These are phyloP conservation scores for Pelargonium cotyledonis DNA, from an alignment of 441 rosid species.

Conservation along the genomic window DNA sequence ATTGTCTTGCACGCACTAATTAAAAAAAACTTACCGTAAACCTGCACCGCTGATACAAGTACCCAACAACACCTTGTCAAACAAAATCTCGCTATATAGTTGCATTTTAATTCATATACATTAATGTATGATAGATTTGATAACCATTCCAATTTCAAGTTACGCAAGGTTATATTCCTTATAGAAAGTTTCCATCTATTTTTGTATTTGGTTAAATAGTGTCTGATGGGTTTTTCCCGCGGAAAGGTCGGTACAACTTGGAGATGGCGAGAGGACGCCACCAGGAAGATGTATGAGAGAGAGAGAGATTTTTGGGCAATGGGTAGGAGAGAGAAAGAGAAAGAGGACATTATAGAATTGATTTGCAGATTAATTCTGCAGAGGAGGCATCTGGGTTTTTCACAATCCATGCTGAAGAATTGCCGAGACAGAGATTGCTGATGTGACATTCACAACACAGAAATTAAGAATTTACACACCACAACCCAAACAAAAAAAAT, in stretches of 20 bases:
- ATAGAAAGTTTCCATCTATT: background rate
- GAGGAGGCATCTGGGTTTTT: background rate
- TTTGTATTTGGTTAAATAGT: background rate
- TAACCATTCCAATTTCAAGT: too few species aligned
- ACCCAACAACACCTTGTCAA: too few species aligned
- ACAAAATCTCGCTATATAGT: too few species aligned
- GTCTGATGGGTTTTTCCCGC: slow-evolving; percentile 17
- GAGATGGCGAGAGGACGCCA: slow-evolving; percentile 10
- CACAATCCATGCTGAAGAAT: background rate
- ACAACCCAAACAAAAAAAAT: background rate
- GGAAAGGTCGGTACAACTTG: slow-evolving; percentile 18
- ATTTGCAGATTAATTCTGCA: background rate
- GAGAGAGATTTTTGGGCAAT: slow-evolving; percentile 3
- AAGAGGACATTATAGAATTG: background rate
- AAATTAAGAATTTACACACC: background rate
- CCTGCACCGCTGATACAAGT: too few species aligned
- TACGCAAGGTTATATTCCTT: too few species aligned
- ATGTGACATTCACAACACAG: background rate
- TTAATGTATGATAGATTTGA: too few species aligned
- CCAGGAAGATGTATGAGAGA: slow-evolving; percentile 8
- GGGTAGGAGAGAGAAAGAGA: background rate
- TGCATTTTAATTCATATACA: too few species aligned
- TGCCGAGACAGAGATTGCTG: slow-evolving; percentile 5
- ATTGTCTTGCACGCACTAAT: too few species aligned
- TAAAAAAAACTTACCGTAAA: too few species aligned